Base-by-base conservation (phyloP, 2,329 filamentous ascomycete species). In the Dissoconium aciculare region DNA sequence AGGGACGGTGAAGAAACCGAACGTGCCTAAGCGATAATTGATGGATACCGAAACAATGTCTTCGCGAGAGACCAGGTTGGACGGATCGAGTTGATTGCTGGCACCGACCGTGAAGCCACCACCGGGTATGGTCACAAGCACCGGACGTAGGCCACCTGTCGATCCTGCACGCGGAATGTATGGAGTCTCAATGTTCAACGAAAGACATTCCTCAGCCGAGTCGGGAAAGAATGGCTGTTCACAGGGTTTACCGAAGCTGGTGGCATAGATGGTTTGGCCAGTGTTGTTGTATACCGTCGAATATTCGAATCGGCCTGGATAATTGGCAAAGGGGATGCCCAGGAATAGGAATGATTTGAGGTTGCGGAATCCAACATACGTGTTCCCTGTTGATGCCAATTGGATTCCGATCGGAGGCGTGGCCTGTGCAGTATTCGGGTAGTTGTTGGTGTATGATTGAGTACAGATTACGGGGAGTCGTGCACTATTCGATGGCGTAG, bases 1-100 rank as follows among this genome's bases (percentile, higher is more conserved):
- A 4, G 63, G 58, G 5, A 72, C 55, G 1, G 69, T 69, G 0
- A 74, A 52, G 41, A 71, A 74, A 0, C 71, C 71, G 1, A 74
- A 55, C 0, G 66, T 70, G 0, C 58, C 60, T 3, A 74, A 51
- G 5, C 71, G 65, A 47, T 74, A 74, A 52, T 74, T 74, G 53
- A 73, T 67, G 5, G 53, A 52, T 4, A 75, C 70, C 3, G 71
- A 59, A 0, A 75, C 66, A 11, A 74, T 59, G 37, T 74, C 69
- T 13, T 68, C 68, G 28, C 69, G 60, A 3, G 66, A 69, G 0
- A 65, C 69, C 3, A 74, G 43, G 36, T 52, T 60, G 17, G 64
- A 65, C 12, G 67, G 66, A 37, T 74, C 69, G 6, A 46, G 45
- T 1, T 47, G 49, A 6, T 50, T 39, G 41, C 49, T 57, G 32